Evolutionary conservation across 116 monocot genomes (phyloP).

Genomic region (Posidonia oceanica): DNA sequence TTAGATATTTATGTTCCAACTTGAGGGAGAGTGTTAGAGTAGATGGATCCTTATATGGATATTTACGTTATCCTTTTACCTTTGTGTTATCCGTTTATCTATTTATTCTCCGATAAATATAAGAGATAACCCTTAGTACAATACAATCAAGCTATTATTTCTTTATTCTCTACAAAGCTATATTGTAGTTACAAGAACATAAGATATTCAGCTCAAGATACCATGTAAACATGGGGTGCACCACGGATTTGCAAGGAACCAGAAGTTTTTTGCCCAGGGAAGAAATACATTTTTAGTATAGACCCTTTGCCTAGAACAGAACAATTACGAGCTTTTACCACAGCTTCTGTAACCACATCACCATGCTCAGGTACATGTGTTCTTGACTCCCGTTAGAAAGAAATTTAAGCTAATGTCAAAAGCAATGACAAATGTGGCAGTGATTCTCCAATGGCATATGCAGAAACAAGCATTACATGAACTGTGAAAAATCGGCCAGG

Average conservation of each 20-base stretch:
- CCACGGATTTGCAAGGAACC: conserved; percentile 55
- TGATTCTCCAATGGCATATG: neutral
- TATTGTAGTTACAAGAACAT: neutral
- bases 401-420: conserved; percentile 1
- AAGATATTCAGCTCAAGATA: conserved; percentile 15
- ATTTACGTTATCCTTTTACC: no score
- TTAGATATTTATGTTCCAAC: no score
- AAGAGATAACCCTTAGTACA: no score
- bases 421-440: conserved; percentile 2
- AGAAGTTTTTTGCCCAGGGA: conserved; percentile 83
- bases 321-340: conserved; percentile 87
- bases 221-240: conserved; percentile 79
- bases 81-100: no score
- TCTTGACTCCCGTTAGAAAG: conserved; percentile 41
- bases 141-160: no score
- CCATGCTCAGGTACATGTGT: conserved; percentile 48
- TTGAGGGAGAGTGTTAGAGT: no score
- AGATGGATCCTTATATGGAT: no score
- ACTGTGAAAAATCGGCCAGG: conserved; percentile 85
- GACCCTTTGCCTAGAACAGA: conserved; percentile 97
- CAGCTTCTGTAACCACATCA: conserved; percentile 78
- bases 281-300: conserved; percentile 90
- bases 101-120: no score
- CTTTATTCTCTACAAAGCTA: neutral
- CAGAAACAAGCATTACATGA: conserved; percentile 40